Evolutionary conservation across 2,329 filamentous ascomycete species (phyloP).

Genomic region (Ascochyta lentis): DNA sequence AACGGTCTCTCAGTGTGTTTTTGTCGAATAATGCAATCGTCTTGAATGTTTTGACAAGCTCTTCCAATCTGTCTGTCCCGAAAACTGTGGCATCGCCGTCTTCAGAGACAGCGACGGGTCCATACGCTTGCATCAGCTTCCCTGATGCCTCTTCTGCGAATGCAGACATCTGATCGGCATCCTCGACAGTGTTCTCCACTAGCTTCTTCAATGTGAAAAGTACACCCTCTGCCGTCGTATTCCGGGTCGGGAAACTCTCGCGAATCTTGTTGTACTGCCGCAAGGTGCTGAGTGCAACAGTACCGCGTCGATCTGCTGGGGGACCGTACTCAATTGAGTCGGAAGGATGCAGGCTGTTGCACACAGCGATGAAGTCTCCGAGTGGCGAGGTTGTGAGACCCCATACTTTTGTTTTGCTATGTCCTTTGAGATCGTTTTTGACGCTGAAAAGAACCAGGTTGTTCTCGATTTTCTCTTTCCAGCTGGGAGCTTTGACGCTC

Average conservation of each 20-base stretch:
- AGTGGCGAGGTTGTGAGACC: conserved; percentile 58
- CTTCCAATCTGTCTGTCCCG: conserved; percentile 4
- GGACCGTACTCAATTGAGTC: conserved; percentile 65
- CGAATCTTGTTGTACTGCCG: conserved; percentile 24
- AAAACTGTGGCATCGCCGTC: neutral
- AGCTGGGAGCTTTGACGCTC: conserved; percentile 36
- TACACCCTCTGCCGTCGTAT: conserved; percentile 42
- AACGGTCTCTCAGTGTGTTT: conserved; percentile 40
- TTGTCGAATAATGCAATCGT: conserved; percentile 30
- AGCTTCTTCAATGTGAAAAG: conserved; percentile 45
- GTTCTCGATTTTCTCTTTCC: conserved; percentile 50
- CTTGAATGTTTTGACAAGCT: conserved; percentile 31
- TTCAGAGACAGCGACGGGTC: neutral
- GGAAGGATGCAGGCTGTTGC: conserved; percentile 61
- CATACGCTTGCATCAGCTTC: conserved; percentile 31
- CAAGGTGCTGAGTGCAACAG: conserved; percentile 42
- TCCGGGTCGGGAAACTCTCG: conserved; percentile 24
- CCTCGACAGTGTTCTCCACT: conserved; percentile 39
- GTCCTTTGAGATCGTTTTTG: conserved; percentile 57
- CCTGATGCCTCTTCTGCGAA: conserved; percentile 30
- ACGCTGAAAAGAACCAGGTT: conserved; percentile 55
- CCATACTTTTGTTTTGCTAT: conserved; percentile 60
- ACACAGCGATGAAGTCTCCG: conserved; percentile 57
- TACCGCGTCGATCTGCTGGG: conserved; percentile 53
- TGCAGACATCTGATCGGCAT: conserved; percentile 28